Evolutionary conservation across 495 filamentous ascomycete species (phyloP).

Genomic region (Tirmania nivea): DNA sequence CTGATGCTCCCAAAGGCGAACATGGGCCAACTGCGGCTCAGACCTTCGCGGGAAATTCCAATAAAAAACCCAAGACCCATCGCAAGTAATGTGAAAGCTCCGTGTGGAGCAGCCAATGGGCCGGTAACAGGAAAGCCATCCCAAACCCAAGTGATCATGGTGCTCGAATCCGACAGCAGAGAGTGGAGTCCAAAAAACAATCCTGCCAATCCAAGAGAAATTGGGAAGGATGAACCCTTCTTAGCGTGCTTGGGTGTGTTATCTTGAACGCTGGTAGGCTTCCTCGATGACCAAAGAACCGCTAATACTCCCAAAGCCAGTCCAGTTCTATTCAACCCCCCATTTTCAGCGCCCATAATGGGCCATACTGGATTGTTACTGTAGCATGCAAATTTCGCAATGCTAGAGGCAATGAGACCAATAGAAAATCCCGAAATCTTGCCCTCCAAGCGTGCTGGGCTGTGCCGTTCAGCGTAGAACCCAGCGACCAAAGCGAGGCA

Average conservation of each 20-base stretch:
- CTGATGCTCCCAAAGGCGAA: slow-evolving; percentile 59
- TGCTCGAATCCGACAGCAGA: slow-evolving; percentile 87
- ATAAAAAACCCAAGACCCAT: slow-evolving; percentile 71
- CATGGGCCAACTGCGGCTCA: slow-evolving; percentile 59
- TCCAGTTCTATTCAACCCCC: slow-evolving; percentile 79
- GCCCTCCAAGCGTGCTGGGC: slow-evolving; percentile 52
- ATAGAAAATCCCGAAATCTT: slow-evolving; percentile 59
- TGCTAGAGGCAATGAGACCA: slow-evolving; percentile 61
- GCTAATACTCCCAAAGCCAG: slow-evolving; percentile 55
- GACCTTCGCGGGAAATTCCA: slow-evolving; percentile 47
- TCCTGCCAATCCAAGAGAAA: slow-evolving; percentile 59
- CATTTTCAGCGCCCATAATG: slow-evolving; percentile 67
- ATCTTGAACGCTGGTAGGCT: slow-evolving; percentile 29
- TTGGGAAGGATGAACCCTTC: slow-evolving; percentile 46
- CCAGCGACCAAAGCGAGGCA: slow-evolving; percentile 68
- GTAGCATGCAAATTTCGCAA: slow-evolving; percentile 81
- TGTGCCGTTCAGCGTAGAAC: slow-evolving; percentile 54
- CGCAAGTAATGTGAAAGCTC: slow-evolving; percentile 55
- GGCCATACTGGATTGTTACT: slow-evolving; percentile 99
- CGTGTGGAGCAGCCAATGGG: slow-evolving; percentile 73
- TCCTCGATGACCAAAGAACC: slow-evolving; percentile 45
- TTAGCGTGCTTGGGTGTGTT: slow-evolving; percentile 21
- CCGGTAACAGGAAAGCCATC: slow-evolving; percentile 85
- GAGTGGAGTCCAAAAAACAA: slow-evolving; percentile 84
- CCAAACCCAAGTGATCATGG: slow-evolving; percentile 99